phyloP scores from a whole-genome alignment of 2,329 filamentous ascomycete species.

The Boeremia lycopersici region DNA sequence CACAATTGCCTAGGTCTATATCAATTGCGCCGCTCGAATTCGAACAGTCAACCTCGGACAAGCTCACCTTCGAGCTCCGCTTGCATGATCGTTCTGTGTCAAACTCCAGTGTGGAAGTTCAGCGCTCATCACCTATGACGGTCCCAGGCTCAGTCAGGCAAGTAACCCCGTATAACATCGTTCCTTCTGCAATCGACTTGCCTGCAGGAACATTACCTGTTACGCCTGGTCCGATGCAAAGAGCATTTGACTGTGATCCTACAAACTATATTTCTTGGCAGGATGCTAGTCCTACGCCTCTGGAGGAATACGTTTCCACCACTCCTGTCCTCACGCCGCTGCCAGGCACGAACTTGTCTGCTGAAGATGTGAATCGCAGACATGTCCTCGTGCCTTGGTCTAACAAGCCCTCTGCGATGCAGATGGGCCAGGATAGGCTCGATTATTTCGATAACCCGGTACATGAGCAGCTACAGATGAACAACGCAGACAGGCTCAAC shows the following conservation, averaged over 20 bases:
- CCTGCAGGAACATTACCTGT: conserved; percentile 33
- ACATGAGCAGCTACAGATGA: not conserved
- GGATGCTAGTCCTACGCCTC: not conserved
- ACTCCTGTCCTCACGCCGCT: conserved; percentile 29
- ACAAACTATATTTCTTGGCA: conserved; percentile 6
- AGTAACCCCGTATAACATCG: not conserved
- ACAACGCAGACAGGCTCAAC: not conserved
- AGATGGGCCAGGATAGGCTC: not conserved
- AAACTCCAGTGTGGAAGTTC: conserved; percentile 26
- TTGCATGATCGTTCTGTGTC: not conserved
- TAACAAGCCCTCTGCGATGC: conserved; percentile 5
- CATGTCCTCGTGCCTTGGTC: conserved; percentile 14
- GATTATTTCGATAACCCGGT: conserved; percentile 23
- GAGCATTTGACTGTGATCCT: conserved; percentile 24
- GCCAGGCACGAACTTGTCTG: conserved; percentile 31
- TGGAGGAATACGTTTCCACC: not conserved
- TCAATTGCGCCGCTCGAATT: conserved; percentile 38
- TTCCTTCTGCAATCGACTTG: conserved; percentile 13
- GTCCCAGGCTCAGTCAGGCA: conserved; percentile 27
- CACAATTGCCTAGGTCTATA: conserved; percentile 11
- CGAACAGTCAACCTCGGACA: conserved; percentile 30
- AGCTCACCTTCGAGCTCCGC: conserved; percentile 32
- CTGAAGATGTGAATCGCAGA: conserved; percentile 20
- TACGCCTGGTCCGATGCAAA: conserved; percentile 38
- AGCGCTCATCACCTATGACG: conserved; percentile 38